Evolutionary conservation across 2,329 filamentous ascomycete species (phyloP).

Genomic region (Remersonia thermophila): DNA sequence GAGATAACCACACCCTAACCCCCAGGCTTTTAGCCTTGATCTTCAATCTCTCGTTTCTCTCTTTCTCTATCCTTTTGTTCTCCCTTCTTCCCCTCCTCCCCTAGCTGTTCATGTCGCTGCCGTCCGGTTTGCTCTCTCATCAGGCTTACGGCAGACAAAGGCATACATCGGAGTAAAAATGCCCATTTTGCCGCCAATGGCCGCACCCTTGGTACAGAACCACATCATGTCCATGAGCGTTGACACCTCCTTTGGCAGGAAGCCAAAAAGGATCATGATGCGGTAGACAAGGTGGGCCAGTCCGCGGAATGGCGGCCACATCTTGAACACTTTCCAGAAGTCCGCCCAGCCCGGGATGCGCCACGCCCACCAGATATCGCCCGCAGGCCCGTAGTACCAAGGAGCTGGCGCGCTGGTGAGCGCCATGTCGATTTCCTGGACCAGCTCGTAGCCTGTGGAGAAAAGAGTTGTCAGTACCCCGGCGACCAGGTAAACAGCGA

Average conservation of each 20-base stretch:
- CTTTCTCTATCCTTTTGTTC: not conserved
- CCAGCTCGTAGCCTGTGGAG: constrained; percentile 43
- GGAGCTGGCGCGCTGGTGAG: constrained; percentile 51
- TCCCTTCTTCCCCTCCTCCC: no score
- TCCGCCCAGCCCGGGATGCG: constrained; percentile 10
- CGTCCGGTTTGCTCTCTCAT: no score
- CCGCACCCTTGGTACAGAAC: constrained; percentile 11
- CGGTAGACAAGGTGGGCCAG: constrained; percentile 3
- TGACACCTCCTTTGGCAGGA: constrained; percentile 4
- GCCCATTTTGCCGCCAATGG: constrained; percentile 7
- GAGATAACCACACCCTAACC: no score
- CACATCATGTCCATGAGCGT: constrained; percentile 13
- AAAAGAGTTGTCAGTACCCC: not conserved
- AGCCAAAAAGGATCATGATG: constrained; percentile 6
- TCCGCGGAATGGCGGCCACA: constrained; percentile 8
- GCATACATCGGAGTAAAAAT: constrained; percentile 13
- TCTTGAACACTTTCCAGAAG: constrained; percentile 12
- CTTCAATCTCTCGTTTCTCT: not conserved
- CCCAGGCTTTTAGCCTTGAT: not conserved
- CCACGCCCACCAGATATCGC: constrained; percentile 9
- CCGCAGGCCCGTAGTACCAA: constrained; percentile 45
- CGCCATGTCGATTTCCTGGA: constrained; percentile 58
- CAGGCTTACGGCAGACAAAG: constrained; percentile 12
- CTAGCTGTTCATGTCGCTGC: no score
- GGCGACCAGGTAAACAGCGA: not conserved